Conservation (phyloP, 2,329 filamentous ascomycete species). For the Colletotrichum navitas region DNA sequence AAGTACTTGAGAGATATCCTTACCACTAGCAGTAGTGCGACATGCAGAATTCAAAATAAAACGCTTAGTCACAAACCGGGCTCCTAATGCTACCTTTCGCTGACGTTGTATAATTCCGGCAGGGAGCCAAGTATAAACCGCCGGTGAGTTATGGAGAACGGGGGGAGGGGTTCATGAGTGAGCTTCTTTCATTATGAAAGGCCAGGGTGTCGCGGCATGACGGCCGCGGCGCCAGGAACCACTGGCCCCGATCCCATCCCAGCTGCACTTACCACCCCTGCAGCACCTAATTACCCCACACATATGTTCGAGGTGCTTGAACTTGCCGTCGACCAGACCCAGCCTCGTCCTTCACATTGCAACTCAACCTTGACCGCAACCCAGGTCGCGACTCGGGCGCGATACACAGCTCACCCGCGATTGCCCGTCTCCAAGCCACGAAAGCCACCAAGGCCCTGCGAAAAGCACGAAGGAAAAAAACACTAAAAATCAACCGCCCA, state of each 20-base stretch:
- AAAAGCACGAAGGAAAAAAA: neutral
- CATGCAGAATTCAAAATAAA: constrained; percentile 25
- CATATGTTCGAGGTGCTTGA: constrained; percentile 19
- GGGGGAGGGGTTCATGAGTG: constrained; percentile 20
- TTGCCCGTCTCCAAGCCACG: neutral
- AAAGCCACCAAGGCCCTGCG: neutral
- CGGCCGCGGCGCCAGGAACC: neutral
- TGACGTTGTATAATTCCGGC: neutral
- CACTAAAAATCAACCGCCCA: constrained; percentile 19
- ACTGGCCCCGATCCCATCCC: constrained; percentile 11
- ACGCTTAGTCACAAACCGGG: constrained; percentile 1
- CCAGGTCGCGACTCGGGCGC: neutral
- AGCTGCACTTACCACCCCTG: constrained; percentile 19
- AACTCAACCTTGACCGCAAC: neutral
- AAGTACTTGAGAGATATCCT: constrained; percentile 7
- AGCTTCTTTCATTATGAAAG: neutral
- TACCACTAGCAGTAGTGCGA: constrained; percentile 24
- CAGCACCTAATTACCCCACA: constrained; percentile 19
- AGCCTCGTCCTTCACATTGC: constrained; percentile 22
- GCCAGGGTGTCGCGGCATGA: constrained; percentile 20
- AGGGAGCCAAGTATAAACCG: neutral
- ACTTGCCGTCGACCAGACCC: constrained; percentile 12
- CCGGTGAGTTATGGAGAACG: constrained; percentile 10
- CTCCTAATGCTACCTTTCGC: neutral
- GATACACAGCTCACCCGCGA: too few species aligned